Evolutionary conservation across 495 filamentous ascomycete genomes (phyloP).

Genomic region (Penicillium pulvis): DNA sequence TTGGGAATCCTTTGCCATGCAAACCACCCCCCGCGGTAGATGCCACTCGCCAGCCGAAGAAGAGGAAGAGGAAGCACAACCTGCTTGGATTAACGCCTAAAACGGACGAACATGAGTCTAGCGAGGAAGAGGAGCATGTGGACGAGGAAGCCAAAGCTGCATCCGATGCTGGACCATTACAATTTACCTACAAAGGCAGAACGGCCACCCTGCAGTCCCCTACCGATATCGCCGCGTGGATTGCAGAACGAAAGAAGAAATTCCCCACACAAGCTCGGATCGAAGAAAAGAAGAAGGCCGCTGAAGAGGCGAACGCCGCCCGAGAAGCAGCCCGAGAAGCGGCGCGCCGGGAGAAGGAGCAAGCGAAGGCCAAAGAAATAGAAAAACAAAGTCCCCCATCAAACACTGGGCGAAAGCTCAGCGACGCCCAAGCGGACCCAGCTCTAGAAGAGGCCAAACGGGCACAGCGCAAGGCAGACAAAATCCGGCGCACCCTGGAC

Average conservation of each 20-base stretch:
- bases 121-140: slow-evolving; percentile 69
- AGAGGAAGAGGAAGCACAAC: slow-evolving; percentile 78
- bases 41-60: slow-evolving; percentile 55
- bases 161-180: slow-evolving; percentile 34
- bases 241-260: slow-evolving; percentile 74
- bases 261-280: slow-evolving; percentile 73
- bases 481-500: slow-evolving; percentile 47
- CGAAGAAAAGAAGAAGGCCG: slow-evolving; percentile 50
- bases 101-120: slow-evolving; percentile 69
- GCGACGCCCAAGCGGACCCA: slow-evolving; percentile 26
- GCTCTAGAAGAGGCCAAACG: slow-evolving; percentile 38
- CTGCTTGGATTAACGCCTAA: slow-evolving; percentile 79
- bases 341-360: slow-evolving; percentile 32
- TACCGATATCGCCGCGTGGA: slow-evolving; percentile 76
- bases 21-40: slow-evolving; percentile 59
- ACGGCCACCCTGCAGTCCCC: slow-evolving; percentile 53
- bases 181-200: slow-evolving; percentile 45
- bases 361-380: slow-evolving; percentile 32
- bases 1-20: slow-evolving; percentile 58
- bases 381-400: not conserved
- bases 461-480: slow-evolving; percentile 53
- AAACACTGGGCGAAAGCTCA: slow-evolving; percentile 27
- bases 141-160: slow-evolving; percentile 65
- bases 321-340: slow-evolving; percentile 43
- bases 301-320: slow-evolving; percentile 44